These are phyloP conservation scores for Fusarium abutilonis DNA, from an alignment of 2,329 filamentous ascomycete genomes.

Conservation along the genomic window DNA sequence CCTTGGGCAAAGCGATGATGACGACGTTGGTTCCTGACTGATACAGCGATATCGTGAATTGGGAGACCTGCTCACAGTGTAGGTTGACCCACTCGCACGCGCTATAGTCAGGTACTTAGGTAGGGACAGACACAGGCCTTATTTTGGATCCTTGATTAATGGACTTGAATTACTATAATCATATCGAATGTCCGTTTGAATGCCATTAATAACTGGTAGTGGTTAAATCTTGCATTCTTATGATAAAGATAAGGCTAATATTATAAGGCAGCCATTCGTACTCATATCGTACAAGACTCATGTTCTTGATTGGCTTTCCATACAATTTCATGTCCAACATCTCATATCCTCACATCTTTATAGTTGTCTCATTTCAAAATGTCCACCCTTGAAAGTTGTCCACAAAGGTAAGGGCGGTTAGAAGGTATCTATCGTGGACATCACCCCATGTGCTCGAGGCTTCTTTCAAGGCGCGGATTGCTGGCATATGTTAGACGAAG, in stretches of 20 bases:
- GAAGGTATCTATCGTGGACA: slow-evolving; percentile 70
- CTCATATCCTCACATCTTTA: not conserved
- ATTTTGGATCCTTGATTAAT: not conserved
- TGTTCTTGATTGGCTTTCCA: slow-evolving; percentile 7
- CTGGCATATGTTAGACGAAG: slow-evolving; percentile 51
- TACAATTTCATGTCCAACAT: slow-evolving; percentile 8
- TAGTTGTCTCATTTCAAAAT: slow-evolving; percentile 42
- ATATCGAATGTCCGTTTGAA: not conserved
- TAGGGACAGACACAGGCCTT: too few relatives aligned
- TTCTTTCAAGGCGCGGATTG: slow-evolving; percentile 77
- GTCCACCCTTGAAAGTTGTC: slow-evolving; percentile 78
- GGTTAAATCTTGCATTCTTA: not conserved
- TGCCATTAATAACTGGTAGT: not conserved
- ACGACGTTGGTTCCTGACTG: slow-evolving; percentile 26
- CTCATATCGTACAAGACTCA: slow-evolving; percentile 1
- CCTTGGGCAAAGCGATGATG: slow-evolving; percentile 21
- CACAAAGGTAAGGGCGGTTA: slow-evolving; percentile 75
- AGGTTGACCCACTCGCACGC: slow-evolving; percentile 10
- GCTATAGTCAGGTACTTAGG: not conserved
- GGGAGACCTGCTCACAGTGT: slow-evolving; percentile 34
- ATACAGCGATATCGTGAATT: slow-evolving; percentile 33
- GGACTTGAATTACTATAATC: not conserved
- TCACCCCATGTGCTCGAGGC: slow-evolving; percentile 80
- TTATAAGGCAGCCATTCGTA: slow-evolving; percentile 6
- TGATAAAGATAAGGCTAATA: not conserved